phyloP scores from a whole-genome alignment of 768 basidiomycete species.

The Mycena pura region DNA sequence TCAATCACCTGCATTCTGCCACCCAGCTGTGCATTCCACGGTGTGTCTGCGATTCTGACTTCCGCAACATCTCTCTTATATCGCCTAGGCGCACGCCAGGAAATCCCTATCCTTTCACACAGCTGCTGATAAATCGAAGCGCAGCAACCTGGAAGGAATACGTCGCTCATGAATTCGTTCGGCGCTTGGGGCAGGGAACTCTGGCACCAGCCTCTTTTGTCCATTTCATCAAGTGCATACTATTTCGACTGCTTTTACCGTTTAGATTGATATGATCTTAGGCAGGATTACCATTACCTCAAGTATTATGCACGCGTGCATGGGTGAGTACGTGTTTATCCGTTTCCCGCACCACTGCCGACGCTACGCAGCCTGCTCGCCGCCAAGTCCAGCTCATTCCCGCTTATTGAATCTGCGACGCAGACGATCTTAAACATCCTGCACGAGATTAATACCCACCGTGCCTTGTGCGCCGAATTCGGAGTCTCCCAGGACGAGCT shows the following conservation, averaged over 20 bases:
- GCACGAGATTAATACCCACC: slow-evolving; percentile 76
- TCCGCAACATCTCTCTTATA: background rate
- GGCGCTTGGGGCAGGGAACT: slow-evolving; percentile 74
- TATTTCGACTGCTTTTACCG: background rate
- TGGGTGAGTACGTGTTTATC: slow-evolving; percentile 45
- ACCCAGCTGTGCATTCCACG: slow-evolving; percentile 52
- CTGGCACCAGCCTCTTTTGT: slow-evolving; percentile 71
- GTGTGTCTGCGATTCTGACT: slow-evolving; percentile 37
- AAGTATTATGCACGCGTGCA: slow-evolving; percentile 88
- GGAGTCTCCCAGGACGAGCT: slow-evolving; percentile 70
- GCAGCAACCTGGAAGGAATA: slow-evolving; percentile 70
- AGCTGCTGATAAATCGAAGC: slow-evolving; percentile 65
- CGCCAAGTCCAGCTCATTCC: slow-evolving; percentile 74
- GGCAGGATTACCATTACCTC: slow-evolving; percentile 84
- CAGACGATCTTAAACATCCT: slow-evolving; percentile 68
- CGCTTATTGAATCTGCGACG: slow-evolving; percentile 66
- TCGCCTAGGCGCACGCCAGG: slow-evolving; percentile 57
- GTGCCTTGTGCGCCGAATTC: slow-evolving; percentile 71
- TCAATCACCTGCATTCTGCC: slow-evolving; percentile 83
- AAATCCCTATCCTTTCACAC: slow-evolving; percentile 74
- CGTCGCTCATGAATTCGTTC: slow-evolving; percentile 86
- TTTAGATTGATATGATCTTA: slow-evolving; percentile 32
- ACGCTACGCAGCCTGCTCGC: slow-evolving; percentile 65
- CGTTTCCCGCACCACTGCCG: slow-evolving; percentile 22
- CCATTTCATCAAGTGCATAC: slow-evolving; percentile 81